phyloP scores from a whole-genome alignment of 225 moss, liverwort and hornwort species.

The Lunularia cruciata region DNA sequence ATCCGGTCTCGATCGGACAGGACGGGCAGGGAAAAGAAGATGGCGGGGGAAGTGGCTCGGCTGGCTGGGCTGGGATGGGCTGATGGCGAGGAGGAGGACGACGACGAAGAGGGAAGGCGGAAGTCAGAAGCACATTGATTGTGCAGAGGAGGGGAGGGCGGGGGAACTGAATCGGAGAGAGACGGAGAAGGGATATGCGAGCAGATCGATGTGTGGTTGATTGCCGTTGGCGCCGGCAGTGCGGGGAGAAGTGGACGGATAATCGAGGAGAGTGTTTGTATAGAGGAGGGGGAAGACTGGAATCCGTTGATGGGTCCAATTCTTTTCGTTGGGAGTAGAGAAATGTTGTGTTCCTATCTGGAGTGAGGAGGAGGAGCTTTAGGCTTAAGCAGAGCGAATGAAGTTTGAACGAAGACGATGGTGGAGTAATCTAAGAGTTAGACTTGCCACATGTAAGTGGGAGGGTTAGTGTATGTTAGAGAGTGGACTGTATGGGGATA shows the following conservation, averaged over 20 bases:
- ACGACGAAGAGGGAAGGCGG: too few relatives aligned
- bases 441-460: background rate
- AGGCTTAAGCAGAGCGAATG: background rate
- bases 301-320: too few relatives aligned
- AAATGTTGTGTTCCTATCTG: too few relatives aligned
- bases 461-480: slow-evolving; percentile 3
- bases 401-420: background rate
- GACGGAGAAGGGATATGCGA: background rate
- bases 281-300: too few relatives aligned
- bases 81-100: background rate
- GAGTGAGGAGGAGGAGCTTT: too few relatives aligned
- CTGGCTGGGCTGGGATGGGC: too few relatives aligned
- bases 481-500: slow-evolving; percentile 1
- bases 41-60: background rate
- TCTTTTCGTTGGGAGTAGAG: too few relatives aligned
- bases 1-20: background rate
- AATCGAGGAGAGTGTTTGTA: background rate
- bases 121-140: background rate
- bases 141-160: background rate
- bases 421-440: background rate
- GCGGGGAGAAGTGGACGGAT: too few relatives aligned
- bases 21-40: background rate
- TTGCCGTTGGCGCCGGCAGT: background rate
- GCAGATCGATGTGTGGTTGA: background rate
- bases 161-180: background rate